Base-by-base conservation (phyloP, 169 alveolate species). In the Cryptosporidium muris region DNA sequence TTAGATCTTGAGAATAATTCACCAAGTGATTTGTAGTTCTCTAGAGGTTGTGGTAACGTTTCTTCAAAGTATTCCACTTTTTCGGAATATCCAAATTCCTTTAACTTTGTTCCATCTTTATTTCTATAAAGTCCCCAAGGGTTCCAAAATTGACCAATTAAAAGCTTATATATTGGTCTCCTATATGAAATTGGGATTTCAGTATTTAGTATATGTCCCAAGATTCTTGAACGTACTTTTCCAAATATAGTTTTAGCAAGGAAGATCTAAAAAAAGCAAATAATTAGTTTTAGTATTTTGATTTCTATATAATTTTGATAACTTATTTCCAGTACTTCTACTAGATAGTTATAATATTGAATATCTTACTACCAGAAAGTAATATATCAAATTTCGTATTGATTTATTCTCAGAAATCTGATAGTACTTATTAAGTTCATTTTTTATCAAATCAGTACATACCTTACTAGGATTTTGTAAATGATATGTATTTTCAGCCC, bases 1-100 rank as follows among this genome's bases (percentile, higher is more conserved):
- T 58, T 74, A 3, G 85, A 54, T 40, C 85, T 74, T 38, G 85
- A 58, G 37, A 74, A 74, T 12, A 74, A 47, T 16, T 74, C 85
- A 4, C 85, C 85, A 8, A 74, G 54, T 4, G 85, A 74, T 34
- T 43, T 74, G 11, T 74, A 74, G 11, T 66, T 58, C 16, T 74
- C 85, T 6, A 74, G 34, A 34, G 85, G 52, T n/a, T n/a, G 40
- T 56, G 68, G 43, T 5, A 47, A 48, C 38, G n/a, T 74, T 43
- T 74, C 60, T 14, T 74, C 85, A 42, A 74, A 74, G 16, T 60
- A 14, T 43, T 43, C 40, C 11, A 74, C 48, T 53, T 60, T 74
- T 68, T 40, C 45, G 2, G 66, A 42, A 2, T 16, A 42, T 14
- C 47, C 49, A 45, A 11, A 9, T 38, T 36, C 36, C 25, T 25